Evolutionary conservation across 139 green algal species (phyloP).

Genomic region (Spirogloea muscicola): DNA sequence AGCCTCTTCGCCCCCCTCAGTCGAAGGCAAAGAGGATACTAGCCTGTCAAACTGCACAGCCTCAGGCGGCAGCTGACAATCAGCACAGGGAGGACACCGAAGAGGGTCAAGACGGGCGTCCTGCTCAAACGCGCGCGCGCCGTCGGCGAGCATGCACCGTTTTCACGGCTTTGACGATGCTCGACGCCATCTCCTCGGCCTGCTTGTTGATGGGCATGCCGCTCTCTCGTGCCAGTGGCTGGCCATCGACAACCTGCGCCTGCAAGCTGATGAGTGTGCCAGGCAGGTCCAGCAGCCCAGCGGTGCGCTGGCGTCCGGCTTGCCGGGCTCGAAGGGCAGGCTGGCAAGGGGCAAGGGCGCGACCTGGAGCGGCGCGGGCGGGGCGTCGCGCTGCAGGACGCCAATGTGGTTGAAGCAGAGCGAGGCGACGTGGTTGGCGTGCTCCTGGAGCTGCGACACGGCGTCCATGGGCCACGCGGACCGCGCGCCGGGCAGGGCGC

Average conservation of each 20-base stretch:
- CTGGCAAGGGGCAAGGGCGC: no score
- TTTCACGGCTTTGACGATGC: neutral
- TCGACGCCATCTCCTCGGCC: neutral
- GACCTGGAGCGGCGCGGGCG: constrained; percentile 7
- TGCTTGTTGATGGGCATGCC: neutral
- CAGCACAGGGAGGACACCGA: neutral
- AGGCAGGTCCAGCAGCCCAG: no score
- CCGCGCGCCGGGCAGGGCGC: no score
- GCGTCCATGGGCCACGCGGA: constrained; percentile 25
- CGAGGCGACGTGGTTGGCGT: constrained; percentile 39
- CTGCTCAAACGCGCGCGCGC: neutral
- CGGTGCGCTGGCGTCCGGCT: neutral
- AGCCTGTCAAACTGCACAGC: constrained; percentile 16
- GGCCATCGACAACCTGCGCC: no score
- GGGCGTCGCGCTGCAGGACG: constrained; percentile 28
- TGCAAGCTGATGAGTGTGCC: no score
- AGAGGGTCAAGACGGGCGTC: neutral
- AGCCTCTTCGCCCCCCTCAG: constrained; percentile 6
- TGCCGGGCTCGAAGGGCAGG: neutral
- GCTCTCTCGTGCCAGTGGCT: no score
- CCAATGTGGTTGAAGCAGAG: constrained; percentile 46
- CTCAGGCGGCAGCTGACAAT: neutral
- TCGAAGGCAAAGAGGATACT: constrained; percentile 6
- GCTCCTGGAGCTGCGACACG: constrained; percentile 36
- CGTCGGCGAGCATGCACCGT: neutral